Percentiles rank a stretch among this genome's conserved stretches.
phyloP scores from a whole-genome alignment of 148 eudicot genomes.

The Rhododendron simsii region DNA sequence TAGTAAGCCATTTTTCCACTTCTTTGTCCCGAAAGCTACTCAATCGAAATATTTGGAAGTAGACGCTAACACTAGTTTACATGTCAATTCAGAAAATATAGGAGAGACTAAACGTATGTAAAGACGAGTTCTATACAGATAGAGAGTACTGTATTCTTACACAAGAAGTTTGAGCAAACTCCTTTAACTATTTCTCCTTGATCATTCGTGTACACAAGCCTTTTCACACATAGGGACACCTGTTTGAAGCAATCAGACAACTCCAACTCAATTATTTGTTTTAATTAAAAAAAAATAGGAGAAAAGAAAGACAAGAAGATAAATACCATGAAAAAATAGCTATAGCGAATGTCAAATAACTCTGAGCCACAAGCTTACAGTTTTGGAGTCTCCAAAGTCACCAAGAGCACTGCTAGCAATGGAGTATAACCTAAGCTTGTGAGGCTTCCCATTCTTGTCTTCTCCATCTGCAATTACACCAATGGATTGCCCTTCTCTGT shows the following conservation, averaged over 20 bases:
- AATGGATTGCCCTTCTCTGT: constrained; percentile 95
- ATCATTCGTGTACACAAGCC: constrained; percentile 95
- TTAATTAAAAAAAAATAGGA: neutral
- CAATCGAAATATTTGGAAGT: neutral
- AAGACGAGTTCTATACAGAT: neutral
- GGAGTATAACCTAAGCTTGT: constrained; percentile 93
- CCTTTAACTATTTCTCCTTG: constrained; percentile 88
- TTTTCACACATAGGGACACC: constrained; percentile 97
- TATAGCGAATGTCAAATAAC: neutral
- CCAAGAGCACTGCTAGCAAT: constrained; percentile 99
- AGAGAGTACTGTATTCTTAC: constrained; percentile 46
- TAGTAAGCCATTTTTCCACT: constrained; percentile 6
- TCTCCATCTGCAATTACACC: constrained; percentile 93
- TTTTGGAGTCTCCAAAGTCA: constrained; percentile 94
- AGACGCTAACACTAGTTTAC: neutral
- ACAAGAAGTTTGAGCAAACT: constrained; percentile 96
- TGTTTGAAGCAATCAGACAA: constrained; percentile 22
- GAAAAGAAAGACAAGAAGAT: neutral
- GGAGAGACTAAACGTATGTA: neutral
- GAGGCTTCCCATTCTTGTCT: constrained; percentile 98
- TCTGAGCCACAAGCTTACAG: constrained; percentile 44
- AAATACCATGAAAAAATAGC: neutral
- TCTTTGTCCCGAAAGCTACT: neutral
- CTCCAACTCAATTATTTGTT: neutral
- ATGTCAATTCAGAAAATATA: neutral